phyloP scores from a whole-genome alignment of 306 rosid species.

The Purshia tridentata region DNA sequence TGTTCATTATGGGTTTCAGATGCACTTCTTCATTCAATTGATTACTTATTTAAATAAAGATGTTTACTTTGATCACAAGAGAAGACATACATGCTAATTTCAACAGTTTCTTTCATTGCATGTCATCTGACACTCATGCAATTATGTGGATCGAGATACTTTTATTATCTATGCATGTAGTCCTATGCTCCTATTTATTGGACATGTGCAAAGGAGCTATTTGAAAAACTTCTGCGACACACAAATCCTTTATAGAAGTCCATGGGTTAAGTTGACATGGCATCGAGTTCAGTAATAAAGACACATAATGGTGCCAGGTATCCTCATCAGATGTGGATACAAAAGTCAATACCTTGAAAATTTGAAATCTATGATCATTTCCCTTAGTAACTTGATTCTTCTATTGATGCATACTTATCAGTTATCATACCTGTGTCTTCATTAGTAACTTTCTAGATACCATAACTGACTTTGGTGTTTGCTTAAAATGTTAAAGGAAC shows the following conservation, averaged over 20 bases:
- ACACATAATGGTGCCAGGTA: neutral
- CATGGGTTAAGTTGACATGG: neutral
- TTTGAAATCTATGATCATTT: neutral
- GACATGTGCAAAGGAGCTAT: slow-evolving; percentile 3
- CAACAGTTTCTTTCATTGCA: neutral
- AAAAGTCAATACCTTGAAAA: neutral
- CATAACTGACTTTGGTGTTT: neutral
- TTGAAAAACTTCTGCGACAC: neutral
- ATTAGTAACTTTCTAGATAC: slow-evolving; percentile 1
- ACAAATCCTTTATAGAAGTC: neutral
- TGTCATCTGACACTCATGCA: neutral
- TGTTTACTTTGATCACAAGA: neutral
- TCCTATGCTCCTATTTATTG: neutral
- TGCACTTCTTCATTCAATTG: neutral
- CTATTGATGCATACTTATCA: neutral
- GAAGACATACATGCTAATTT: neutral
- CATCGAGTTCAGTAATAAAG: neutral
- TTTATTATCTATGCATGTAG: neutral
- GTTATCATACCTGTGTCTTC: neutral
- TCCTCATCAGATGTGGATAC: neutral
- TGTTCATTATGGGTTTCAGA: neutral
- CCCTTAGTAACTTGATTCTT: neutral
- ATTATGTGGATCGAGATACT: neutral
- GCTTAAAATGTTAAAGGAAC: neutral
- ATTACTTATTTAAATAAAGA: neutral